Evolutionary conservation across 78 protist species (phyloP), one percentile per base, ranked within the genome.

Genomic region (Cavenderia fasciculata): DNA sequence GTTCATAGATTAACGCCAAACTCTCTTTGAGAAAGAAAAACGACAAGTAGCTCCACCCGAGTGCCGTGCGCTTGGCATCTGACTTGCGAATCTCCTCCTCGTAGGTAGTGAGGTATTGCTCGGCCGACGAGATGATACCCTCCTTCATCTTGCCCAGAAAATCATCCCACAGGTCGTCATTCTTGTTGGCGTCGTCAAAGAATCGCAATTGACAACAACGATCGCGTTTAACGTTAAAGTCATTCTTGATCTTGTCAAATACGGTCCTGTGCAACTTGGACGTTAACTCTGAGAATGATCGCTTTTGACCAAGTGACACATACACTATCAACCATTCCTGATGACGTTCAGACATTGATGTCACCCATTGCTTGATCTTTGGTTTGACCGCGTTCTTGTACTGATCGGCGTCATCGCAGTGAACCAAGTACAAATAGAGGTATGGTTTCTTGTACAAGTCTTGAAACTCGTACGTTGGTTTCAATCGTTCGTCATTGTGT

Each of bases 111-210:
- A 74, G 46, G 25, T 74, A 86, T 43, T 72, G 84, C 40, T 86
- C 92, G 25, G 85, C 84, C 1, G 52, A 27, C 16, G 85, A 47
- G 33, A 74, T 52, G 52, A 86, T 72, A 27, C 86, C 92, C 52
- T 86, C 92, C 43, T 86, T 86, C 75, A 86, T 36, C 36, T 86
- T 86, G 19, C 49, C 23, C 23, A 86, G 41, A 23, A 86, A 47
- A 47, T 86, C 92, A 49, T 74, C 85, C 92, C 92, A 86, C 2
- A 86, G 63, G 21, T 86, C 92, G 47, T 86, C 84, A 29, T 82
- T 47, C 14, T 16, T 25, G 31, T 61, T 76, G 31, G 12, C 29
- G 59, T 65, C 59, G 41, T 79, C 76, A 11, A 66, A 27, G 49
- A 77, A 77, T 77, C 87, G 49, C 44, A 77, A 51, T 27, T 79